Conservation (phyloP, 257 asterid species). For the Ilex aquifolium region DNA sequence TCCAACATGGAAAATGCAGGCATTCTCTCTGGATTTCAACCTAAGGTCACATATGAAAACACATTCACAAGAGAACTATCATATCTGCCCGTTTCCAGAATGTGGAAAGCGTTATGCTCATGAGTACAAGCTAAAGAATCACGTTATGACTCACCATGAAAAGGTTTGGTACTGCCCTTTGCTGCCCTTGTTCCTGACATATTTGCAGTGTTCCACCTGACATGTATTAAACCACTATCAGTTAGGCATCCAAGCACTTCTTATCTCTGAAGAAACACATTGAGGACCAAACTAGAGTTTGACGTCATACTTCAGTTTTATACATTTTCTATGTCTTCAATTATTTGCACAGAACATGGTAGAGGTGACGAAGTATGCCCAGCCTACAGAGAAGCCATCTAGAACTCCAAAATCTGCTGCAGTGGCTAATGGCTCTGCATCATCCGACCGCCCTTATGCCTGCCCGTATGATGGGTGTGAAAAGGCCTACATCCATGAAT, state of each 20-base stretch:
- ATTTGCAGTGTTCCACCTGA: too few relatives aligned
- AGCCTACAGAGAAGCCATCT: conserved; percentile 62
- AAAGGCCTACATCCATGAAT: conserved; percentile 97
- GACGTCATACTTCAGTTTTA: too few relatives aligned
- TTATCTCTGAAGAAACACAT: too few relatives aligned
- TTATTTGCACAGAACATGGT: conserved; percentile 32
- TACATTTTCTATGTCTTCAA: background rate
- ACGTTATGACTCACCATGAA: conserved; percentile 72
- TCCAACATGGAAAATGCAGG: conserved; percentile 41
- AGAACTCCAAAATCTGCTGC: conserved; percentile 58
- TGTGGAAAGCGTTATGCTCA: conserved; percentile 99
- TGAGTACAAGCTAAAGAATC: conserved; percentile 95
- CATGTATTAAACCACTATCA: too few relatives aligned
- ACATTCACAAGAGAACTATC: conserved; percentile 98
- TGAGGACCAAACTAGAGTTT: too few relatives aligned
- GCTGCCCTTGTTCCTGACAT: background rate
- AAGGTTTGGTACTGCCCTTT: conserved; percentile 41
- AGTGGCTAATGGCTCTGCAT: conserved; percentile 46
- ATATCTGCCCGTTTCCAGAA: conserved; percentile 86
- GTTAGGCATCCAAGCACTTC: too few relatives aligned
- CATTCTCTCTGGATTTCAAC: conserved; percentile 95
- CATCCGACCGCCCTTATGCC: conserved; percentile 86
- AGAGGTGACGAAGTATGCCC: conserved; percentile 50
- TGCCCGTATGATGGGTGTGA: conserved; percentile 96
- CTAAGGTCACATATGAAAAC: conserved; percentile 98